Evolutionary conservation across 306 rosid genomes (phyloP).

Genomic region (Citrullus amarus): DNA sequence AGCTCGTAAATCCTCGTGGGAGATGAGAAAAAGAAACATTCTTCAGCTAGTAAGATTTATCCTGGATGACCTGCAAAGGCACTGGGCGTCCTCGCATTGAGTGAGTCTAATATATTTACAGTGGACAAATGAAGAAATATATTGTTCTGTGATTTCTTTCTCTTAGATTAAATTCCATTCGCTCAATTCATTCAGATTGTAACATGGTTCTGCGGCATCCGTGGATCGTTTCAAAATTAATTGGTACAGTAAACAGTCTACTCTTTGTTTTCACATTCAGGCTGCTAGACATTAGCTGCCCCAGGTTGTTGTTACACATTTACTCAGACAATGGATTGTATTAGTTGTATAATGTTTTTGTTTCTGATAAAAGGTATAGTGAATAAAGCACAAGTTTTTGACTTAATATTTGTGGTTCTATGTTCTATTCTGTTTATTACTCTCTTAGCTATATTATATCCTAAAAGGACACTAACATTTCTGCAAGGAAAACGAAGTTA

Average conservation of each 20-base stretch:
- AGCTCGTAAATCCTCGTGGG: constrained; percentile 88
- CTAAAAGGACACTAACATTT: neutral
- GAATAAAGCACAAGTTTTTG: constrained; percentile 10
- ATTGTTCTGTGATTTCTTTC: neutral
- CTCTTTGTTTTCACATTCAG: constrained; percentile 9
- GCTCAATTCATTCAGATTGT: constrained; percentile 8
- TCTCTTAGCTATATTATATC: neutral
- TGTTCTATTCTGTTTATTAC: neutral
- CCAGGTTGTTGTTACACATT: constrained; percentile 9
- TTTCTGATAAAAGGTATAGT: constrained; percentile 2
- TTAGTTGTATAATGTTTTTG: constrained; percentile 10
- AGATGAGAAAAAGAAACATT: constrained; percentile 38
- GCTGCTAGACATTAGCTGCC: constrained; percentile 5
- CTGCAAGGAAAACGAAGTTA: neutral
- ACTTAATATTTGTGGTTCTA: neutral
- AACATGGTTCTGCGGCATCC: neutral
- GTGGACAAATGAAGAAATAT: neutral
- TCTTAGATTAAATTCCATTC: constrained; percentile 6
- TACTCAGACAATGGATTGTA: constrained; percentile 8
- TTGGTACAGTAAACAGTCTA: constrained; percentile 12
- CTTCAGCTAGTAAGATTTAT: neutral
- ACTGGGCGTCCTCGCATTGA: neutral
- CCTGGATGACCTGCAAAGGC: constrained; percentile 8
- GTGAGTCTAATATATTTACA: constrained; percentile 9
- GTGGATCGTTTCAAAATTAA: constrained; percentile 8